phyloP scores from a whole-genome alignment of 371 early-diverging fungal genomes.

The Lichtheimia corymbifera region DNA sequence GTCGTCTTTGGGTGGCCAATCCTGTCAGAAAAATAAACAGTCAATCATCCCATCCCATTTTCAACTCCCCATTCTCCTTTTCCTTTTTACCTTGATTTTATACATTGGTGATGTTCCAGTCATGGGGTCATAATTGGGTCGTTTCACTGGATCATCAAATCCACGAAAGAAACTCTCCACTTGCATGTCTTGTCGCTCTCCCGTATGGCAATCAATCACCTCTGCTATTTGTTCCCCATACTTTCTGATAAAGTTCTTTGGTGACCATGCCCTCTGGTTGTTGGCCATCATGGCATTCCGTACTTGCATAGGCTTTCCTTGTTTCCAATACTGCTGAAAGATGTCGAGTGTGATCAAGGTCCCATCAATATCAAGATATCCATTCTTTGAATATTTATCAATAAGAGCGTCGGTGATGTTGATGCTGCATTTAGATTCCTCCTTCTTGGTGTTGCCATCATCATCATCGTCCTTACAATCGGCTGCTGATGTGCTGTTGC shows the following conservation, averaged over 20 bases:
- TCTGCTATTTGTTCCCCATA: conserved; percentile 37
- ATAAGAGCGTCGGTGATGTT: not conserved
- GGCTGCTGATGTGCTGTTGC: too few relatives aligned
- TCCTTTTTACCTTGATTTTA: conserved; percentile 37
- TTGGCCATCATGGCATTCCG: conserved; percentile 17
- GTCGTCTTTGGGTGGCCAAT: conserved; percentile 67
- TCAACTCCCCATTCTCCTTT: too few relatives aligned
- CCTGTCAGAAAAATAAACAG: conserved; percentile 38
- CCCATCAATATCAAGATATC: conserved; percentile 1
- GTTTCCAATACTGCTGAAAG: conserved; percentile 44
- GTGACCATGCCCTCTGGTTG: conserved; percentile 36
- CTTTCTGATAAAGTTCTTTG: conserved; percentile 30
- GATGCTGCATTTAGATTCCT: too few relatives aligned
- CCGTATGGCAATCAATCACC: conserved; percentile 45
- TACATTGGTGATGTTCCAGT: conserved; percentile 15
- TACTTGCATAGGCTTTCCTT: conserved; percentile 43
- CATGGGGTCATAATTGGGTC: not conserved
- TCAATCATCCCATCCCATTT: too few relatives aligned
- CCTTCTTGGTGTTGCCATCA: not conserved
- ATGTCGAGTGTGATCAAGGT: conserved; percentile 11
- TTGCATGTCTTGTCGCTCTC: conserved; percentile 6
- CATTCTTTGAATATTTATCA: not conserved
- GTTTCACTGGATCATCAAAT: conserved; percentile 22
- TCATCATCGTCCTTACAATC: not conserved
- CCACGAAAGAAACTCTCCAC: conserved; percentile 49